Evolutionary conservation across 805 yeast genomes (phyloP).

Genomic region (Suhomyces vadensis): DNA sequence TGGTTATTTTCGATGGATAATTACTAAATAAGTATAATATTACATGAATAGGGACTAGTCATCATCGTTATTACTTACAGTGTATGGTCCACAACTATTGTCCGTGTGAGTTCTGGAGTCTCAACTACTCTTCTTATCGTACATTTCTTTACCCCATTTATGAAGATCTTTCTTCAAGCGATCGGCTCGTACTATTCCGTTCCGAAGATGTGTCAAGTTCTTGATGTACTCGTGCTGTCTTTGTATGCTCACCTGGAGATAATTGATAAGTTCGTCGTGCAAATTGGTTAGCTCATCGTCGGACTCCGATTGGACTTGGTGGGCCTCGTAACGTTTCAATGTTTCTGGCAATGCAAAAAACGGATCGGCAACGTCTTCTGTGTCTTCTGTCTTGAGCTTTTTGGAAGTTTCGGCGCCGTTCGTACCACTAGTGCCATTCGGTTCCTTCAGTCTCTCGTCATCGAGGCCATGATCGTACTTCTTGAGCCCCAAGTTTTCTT

Average conservation of each 20-base stretch:
- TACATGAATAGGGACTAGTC: too few relatives aligned
- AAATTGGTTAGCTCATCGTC: conserved; percentile 49
- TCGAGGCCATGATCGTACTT: conserved; percentile 65
- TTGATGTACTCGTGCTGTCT: conserved; percentile 78
- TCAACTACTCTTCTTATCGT: conserved; percentile 39
- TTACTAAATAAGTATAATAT: not conserved
- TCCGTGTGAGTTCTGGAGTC: too few relatives aligned
- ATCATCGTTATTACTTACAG: not conserved
- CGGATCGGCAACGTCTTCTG: conserved; percentile 53
- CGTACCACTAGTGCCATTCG: not conserved
- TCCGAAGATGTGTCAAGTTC: conserved; percentile 70
- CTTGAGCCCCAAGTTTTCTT: conserved; percentile 65
- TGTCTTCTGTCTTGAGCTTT: conserved; percentile 38
- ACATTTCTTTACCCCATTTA: conserved; percentile 85
- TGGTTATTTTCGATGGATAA: not conserved
- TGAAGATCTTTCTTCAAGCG: conserved; percentile 67
- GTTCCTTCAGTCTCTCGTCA: conserved; percentile 14
- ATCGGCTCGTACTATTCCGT: conserved; percentile 76
- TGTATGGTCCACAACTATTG: too few relatives aligned
- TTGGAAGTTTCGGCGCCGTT: conserved; percentile 7
- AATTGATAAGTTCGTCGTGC: conserved; percentile 53
- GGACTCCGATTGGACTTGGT: conserved; percentile 22
- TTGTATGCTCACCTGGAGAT: conserved; percentile 46
- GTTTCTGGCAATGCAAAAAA: conserved; percentile 59
- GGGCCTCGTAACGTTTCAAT: conserved; percentile 31